These are phyloP conservation scores for Uromyces viciae-fabae DNA, from an alignment of 1,284 basidiomycete genomes.

Conservation along the genomic window DNA sequence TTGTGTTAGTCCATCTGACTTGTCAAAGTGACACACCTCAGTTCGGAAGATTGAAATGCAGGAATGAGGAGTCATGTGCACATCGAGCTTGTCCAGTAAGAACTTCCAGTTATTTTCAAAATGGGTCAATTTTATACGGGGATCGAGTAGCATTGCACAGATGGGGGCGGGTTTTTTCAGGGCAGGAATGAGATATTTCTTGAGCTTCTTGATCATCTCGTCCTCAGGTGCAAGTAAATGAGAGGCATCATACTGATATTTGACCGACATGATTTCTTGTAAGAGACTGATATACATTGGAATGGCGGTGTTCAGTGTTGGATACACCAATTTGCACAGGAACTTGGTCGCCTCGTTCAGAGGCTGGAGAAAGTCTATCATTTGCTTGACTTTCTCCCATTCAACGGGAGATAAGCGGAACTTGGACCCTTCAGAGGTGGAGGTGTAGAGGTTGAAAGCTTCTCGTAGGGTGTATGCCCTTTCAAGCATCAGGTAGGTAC, in stretches of 20 bases:
- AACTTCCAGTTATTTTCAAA: not conserved
- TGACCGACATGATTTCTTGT: not conserved
- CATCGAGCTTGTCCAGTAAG: too few species aligned
- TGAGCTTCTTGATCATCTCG: conserved; percentile 11
- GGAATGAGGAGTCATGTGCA: too few species aligned
- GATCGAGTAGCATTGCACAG: not conserved
- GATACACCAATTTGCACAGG: not conserved
- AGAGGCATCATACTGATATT: not conserved
- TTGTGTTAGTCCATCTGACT: too few species aligned
- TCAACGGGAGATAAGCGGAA: not conserved
- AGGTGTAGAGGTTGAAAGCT: not conserved
- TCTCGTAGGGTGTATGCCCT: not conserved
- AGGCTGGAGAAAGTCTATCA: not conserved
- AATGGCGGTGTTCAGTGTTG: not conserved
- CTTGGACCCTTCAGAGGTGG: not conserved
- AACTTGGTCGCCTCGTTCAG: not conserved
- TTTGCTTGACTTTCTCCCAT: conserved; percentile 14
- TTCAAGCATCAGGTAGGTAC: not conserved
- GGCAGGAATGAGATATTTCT: not conserved
- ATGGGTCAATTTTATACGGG: not conserved
- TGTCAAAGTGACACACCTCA: too few species aligned
- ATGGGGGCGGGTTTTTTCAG: conserved; percentile 4
- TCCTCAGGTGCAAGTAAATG: conserved; percentile 4
- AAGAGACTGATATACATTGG: not conserved
- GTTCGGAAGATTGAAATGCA: too few species aligned